Evolutionary conservation across 2,329 filamentous ascomycete species (phyloP).

Genomic region (Talaromyces atroroseus): DNA sequence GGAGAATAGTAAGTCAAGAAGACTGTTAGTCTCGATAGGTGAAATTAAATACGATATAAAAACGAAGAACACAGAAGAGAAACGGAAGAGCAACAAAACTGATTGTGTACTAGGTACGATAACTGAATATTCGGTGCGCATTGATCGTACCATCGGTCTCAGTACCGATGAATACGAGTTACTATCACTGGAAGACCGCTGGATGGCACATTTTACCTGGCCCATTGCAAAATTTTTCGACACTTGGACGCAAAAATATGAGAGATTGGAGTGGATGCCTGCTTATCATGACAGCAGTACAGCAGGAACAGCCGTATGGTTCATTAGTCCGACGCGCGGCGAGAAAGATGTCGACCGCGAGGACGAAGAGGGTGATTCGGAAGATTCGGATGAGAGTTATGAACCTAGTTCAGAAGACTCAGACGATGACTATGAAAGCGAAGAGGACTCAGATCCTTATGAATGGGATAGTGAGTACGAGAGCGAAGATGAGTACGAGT

Average conservation of each 20-base stretch:
- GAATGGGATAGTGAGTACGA: conserved; percentile 12
- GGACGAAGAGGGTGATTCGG: not conserved
- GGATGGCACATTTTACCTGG: conserved; percentile 10
- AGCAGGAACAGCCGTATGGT: conserved; percentile 1
- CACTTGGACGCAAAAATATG: conserved; percentile 4
- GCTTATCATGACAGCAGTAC: not conserved
- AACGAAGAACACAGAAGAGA: not conserved
- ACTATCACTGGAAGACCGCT: conserved; percentile 7
- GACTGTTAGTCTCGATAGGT: no score
- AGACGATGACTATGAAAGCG: not conserved
- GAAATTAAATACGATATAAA: no score
- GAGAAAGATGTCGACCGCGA: not conserved
- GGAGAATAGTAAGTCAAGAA: conserved; percentile 2
- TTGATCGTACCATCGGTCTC: conserved; percentile 1
- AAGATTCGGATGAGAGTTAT: conserved; percentile 11
- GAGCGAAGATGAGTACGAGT: conserved; percentile 4
- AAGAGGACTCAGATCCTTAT: not conserved
- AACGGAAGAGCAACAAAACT: not conserved
- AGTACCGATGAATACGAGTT: not conserved
- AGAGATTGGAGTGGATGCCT: conserved; percentile 6
- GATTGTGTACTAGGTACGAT: conserved; percentile 1
- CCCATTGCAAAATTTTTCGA: conserved; percentile 1
- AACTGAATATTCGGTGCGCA: conserved; percentile 9
- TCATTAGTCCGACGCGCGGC: not conserved
- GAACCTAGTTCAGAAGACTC: conserved; percentile 10